Conservation (phyloP, 164 flowering plant genomes). For the Stephania yunnanensis region DNA sequence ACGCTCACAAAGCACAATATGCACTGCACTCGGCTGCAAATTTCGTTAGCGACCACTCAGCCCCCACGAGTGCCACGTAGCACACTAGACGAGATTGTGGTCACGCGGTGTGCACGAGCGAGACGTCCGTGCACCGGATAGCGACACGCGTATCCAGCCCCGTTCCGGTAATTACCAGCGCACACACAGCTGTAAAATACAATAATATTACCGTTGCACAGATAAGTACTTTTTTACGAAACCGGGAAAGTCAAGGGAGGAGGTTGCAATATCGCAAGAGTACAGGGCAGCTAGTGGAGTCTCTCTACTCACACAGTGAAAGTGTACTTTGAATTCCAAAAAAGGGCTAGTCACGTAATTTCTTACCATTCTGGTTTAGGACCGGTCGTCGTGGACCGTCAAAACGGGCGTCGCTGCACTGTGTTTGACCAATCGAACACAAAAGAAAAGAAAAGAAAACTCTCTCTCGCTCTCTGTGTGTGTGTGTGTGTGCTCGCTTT, state of each 20-base stretch:
- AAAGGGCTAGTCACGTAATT: neutral
- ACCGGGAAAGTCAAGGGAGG: neutral
- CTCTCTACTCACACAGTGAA: neutral
- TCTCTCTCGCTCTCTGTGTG: conserved; percentile 3
- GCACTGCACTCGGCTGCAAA: neutral
- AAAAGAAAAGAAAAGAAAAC: neutral
- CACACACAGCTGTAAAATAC: neutral
- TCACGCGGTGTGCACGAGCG: neutral
- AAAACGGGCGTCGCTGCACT: conserved; percentile 25
- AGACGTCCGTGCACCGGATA: neutral
- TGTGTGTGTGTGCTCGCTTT: neutral
- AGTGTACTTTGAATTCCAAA: neutral
- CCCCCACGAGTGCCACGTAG: neutral
- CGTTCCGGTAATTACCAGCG: neutral
- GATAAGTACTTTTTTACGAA: neutral
- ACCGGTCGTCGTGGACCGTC: conserved; percentile 24
- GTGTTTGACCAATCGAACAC: conserved; percentile 1
- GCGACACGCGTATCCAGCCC: neutral
- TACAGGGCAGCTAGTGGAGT: neutral
- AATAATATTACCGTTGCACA: too few species aligned
- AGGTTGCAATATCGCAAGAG: neutral
- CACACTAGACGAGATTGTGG: neutral
- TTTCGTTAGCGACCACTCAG: neutral
- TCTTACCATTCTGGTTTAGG: neutral
- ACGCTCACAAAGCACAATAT: neutral